phyloP scores from a whole-genome alignment of 345 rosid genomes.

The Eutrema japonicum region DNA sequence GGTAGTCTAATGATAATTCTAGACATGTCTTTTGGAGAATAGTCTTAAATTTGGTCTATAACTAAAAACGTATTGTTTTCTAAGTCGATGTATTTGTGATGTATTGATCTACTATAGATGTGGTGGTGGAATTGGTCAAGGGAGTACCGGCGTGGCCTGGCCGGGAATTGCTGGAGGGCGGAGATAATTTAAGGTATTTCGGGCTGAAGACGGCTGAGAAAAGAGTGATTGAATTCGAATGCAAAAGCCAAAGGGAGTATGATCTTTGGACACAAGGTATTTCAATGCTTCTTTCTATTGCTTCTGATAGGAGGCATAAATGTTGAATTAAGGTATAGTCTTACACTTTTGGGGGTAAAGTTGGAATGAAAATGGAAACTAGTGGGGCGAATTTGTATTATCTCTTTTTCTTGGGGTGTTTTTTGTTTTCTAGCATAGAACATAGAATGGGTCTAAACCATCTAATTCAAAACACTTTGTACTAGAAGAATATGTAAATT shows the following conservation, averaged over 20 bases:
- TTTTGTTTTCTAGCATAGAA: neutral
- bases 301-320: conserved; percentile 53
- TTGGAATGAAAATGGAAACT: conserved; percentile 13
- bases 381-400: conserved; percentile 2
- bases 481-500: conserved; percentile 19
- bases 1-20: conserved; percentile 2
- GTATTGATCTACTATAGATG: conserved; percentile 49
- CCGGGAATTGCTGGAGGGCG: conserved; percentile 70
- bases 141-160: conserved; percentile 80
- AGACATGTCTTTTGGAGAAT: neutral
- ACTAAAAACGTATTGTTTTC: neutral
- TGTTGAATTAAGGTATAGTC: conserved; percentile 42
- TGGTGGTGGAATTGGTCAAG: conserved; percentile 63
- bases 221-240: conserved; percentile 77
- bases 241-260: conserved; percentile 75
- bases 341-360: conserved; percentile 6
- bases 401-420: neutral
- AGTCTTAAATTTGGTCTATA: conserved; percentile 9
- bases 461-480: neutral
- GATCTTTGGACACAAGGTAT: conserved; percentile 86
- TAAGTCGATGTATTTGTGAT: conserved; percentile 3
- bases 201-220: conserved; percentile 61
- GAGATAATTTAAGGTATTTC: conserved; percentile 72
- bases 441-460: neutral
- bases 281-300: conserved; percentile 62